These are phyloP conservation scores for Eleusine coracana DNA, from an alignment of 176 grass and related monocot species.

Conservation along the genomic window DNA sequence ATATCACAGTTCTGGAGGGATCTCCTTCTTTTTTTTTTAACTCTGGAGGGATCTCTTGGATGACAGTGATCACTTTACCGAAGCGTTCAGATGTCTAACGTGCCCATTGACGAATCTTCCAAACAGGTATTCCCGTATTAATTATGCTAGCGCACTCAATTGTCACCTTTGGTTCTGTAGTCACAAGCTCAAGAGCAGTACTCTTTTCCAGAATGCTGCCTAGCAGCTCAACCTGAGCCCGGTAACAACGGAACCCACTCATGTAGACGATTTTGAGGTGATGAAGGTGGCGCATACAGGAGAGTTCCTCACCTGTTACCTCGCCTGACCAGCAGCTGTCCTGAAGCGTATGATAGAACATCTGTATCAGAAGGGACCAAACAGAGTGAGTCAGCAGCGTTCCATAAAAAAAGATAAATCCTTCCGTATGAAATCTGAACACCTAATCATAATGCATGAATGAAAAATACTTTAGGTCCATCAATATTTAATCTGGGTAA, in stretches of 20 bases:
- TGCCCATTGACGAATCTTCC: neutral
- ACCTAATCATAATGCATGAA: neutral
- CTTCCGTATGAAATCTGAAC: neutral
- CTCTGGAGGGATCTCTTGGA: neutral
- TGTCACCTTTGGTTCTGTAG: neutral
- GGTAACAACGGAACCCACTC: constrained; percentile 25
- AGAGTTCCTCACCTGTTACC: neutral
- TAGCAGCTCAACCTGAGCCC: neutral
- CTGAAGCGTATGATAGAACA: neutral
- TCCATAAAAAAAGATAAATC: neutral
- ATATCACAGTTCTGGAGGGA: no score
- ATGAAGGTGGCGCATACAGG: neutral
- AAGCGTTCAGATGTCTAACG: neutral
- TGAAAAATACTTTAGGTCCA: neutral
- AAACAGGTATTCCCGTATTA: neutral
- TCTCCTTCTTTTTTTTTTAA: no score
- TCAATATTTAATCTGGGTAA: neutral
- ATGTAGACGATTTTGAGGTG: constrained; percentile 14
- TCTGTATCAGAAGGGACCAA: neutral
- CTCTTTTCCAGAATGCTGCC: neutral
- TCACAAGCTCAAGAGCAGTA: neutral
- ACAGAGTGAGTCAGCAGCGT: neutral
- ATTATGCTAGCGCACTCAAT: neutral
- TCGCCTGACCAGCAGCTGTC: neutral
- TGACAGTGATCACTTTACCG: neutral